Percentiles rank a stretch among this genome's conserved stretches.
phyloP scores from a whole-genome alignment of 495 filamentous ascomycete species.

The Thozetella sp. region DNA sequence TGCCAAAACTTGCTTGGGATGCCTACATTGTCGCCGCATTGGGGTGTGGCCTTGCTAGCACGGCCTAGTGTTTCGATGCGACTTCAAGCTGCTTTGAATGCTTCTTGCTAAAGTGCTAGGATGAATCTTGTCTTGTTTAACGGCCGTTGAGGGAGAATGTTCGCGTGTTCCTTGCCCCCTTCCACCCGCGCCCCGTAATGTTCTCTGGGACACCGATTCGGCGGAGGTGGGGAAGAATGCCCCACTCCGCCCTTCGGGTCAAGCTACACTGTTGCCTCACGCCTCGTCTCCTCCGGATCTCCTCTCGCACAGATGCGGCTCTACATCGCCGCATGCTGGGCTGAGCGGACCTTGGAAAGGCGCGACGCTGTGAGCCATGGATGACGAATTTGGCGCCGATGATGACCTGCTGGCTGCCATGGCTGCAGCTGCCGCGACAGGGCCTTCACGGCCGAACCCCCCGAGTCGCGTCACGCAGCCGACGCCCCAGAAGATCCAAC shows the following conservation, averaged over 20 bases:
- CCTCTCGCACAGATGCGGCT: not conserved
- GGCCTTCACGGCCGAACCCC: conserved; percentile 16
- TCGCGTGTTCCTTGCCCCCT: too few relatives aligned
- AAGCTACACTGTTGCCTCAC: not conserved
- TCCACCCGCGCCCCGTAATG: too few relatives aligned
- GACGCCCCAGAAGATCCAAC: conserved; percentile 26
- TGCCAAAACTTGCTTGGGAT: not conserved
- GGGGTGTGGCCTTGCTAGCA: too few relatives aligned
- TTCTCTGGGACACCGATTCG: too few relatives aligned
- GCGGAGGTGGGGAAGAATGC: too few relatives aligned
- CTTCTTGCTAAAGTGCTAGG: too few relatives aligned
- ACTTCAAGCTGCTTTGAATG: too few relatives aligned
- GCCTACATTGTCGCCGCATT: too few relatives aligned
- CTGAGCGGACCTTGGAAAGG: not conserved
- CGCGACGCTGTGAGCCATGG: conserved; percentile 26
- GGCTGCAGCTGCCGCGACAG: conserved; percentile 31
- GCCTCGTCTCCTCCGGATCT: conserved; percentile 3
- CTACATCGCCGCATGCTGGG: not conserved
- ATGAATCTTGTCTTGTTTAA: too few relatives aligned
- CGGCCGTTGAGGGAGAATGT: too few relatives aligned
- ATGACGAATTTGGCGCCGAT: conserved; percentile 64
- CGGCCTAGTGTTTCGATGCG: too few relatives aligned
- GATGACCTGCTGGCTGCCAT: conserved; percentile 58
- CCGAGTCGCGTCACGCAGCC: conserved; percentile 32
- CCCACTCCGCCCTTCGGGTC: too few relatives aligned